Evolutionary conservation across 352 stramenopile species (phyloP), one percentile per base, ranked within the genome.

Genomic region (Globisporangium radiosum): DNA sequence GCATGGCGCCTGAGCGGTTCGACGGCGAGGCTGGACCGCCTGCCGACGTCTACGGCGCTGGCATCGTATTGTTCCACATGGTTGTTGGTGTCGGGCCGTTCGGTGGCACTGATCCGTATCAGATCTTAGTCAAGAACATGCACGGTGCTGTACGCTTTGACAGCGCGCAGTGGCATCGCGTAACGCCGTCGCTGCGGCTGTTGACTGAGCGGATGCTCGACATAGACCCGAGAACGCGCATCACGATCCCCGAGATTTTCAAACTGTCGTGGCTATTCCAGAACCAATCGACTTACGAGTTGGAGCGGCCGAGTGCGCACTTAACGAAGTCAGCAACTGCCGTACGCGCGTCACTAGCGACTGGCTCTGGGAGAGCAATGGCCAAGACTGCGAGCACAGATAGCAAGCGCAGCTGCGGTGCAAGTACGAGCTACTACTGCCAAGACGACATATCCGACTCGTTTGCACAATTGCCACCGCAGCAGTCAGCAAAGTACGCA

Each of bases 91-190:
- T 68, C 36, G 71, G 81, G 17, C 79, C 76, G 39, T 89, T 87
- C 56, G 44, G 19, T 6, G 69, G 76, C 25, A 50, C 45, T 0
- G 66, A 85, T 54, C 64, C 59, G 25, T 78, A 86, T 56, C 73
- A 83, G 37, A 53, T 86, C 54, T 71, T 89, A 62, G 70, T 72
- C 38, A 80, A 77, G 63, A 89, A 87, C 75, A 86, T 87, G 76
- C 56, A 73, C 6, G 77, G 76, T 25, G 49, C 72, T 42, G 66
- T 89, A 53, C 72, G 33, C 33, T 89, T 83, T 52, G 60, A 59
- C 2, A 66, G 69, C 19, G 59, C 74, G 5, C 60, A 59, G 7
- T 87, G 76, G 76, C 59, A 52, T 0, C 54, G 59, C n/a, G 65
- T 80, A n/a, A 78, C 73, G 6, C 55, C 59, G 15, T 47, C 60